Percentiles rank a stretch among this genome's conserved stretches.
Evolutionary conservation across 176 grass and related monocot genomes (phyloP).

Genomic region (Oryza officinalis): DNA sequence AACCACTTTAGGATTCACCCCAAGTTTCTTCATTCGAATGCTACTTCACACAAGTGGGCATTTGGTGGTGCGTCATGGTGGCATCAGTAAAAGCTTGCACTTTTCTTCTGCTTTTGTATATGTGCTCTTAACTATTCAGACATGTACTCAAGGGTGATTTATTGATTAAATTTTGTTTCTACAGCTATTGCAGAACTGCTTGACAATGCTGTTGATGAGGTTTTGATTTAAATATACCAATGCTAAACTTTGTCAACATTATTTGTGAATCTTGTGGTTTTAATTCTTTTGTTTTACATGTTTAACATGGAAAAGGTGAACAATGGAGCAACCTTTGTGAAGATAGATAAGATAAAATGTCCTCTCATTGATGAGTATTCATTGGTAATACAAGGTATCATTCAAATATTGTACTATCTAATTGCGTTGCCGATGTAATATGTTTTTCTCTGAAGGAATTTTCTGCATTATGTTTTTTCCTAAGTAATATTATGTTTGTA

Average conservation of each 20-base stretch:
- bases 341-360: conserved; percentile 62
- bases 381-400: conserved; percentile 71
- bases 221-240: conserved; percentile 43
- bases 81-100: neutral
- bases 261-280: conserved; percentile 12
- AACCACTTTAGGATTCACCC: conserved; percentile 59
- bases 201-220: conserved; percentile 70
- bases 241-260: conserved; percentile 12
- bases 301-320: conserved; percentile 44
- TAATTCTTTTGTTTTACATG: conserved; percentile 20
- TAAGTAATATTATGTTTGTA: neutral
- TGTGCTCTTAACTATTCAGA: neutral
- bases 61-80: conserved; percentile 58
- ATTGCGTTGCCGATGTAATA: too few relatives aligned
- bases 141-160: conserved; percentile 13
- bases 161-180: conserved; percentile 28
- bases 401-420: neutral
- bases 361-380: conserved; percentile 52
- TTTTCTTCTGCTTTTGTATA: conserved; percentile 1
- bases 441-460: too few relatives aligned
- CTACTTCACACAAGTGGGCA: conserved; percentile 71
- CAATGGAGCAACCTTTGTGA: conserved; percentile 72
- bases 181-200: conserved; percentile 69
- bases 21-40: conserved; percentile 78
- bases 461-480: neutral